Base-by-base conservation (phyloP, 2,329 filamentous ascomycete genomes). In the Colletotrichum sp. region DNA sequence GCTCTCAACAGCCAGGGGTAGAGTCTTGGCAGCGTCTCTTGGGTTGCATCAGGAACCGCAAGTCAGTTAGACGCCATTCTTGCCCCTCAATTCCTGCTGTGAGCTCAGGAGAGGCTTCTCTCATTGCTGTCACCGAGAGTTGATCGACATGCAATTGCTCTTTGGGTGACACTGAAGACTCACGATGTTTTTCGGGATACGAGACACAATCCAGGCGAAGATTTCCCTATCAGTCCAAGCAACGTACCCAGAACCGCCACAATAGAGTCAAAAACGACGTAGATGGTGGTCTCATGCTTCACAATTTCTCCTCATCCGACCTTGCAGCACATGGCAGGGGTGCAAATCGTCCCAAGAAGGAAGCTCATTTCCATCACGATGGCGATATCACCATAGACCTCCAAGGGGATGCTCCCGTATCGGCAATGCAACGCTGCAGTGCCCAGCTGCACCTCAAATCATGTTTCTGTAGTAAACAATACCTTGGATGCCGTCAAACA, bases 371-470 rank as follows among this genome's bases (percentile, higher is more conserved):
- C 28, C n/a, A 30, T 36, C 60, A 13, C 44, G 6, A 67, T 75
- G 72, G 68, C 72, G 72, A 71, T 71, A 75, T 75, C 72, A 24
- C 72, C 60, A 62, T 39, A 55, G 60, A 70, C 49, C 18, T 60
- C 30, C 15, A 8, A 21, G 60, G 18, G 28, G 30, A 55, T 65
- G 59, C 12, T 57, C 16, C 72, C 68, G 68, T 75, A 75, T 71
- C 67, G 49, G 72, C 68, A 59, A 75, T 75, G 72, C 24, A 62
- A 75, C 72, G 62, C 71, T 74, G 59, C 59, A 65, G 5, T 59
- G 60, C 3, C 39, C 15, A 13, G 21, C 26, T 21, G 30, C 34
- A 15, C 13, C 16, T 32, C 30, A n/a, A 26, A 9, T 6, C 3
- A 13, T 21, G 12, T 34, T 49, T 34, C 24, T 30, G 18, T 16